Base-by-base conservation (phyloP, 176 grass and related monocot genomes). In the Bromus sterilis region DNA sequence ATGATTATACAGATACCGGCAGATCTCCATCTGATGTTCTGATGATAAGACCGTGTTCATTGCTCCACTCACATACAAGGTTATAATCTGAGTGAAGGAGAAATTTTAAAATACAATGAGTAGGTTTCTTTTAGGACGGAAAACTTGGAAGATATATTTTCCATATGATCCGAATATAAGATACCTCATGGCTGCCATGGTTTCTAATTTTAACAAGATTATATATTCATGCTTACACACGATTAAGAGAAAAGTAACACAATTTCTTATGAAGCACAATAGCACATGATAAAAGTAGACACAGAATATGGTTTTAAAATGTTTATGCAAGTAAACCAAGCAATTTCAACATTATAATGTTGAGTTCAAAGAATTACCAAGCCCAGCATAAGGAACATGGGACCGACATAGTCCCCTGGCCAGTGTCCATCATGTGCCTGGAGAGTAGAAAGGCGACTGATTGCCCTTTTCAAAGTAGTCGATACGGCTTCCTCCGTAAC, bases 341-440 rank as follows among this genome's bases (percentile, higher is more conserved):
- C 33, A 48, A 80, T 73, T 62, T 42, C 15, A 10, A 61, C 37
- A 69, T 69, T 15, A 23, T 10, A 71, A 9, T n/a, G 7, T 18
- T 51, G 12, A 36, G 55, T 39, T 20, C 5, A 28, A 81, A 39
- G n/a, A 86, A 73, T 58, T 92, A 97, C 94, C 91, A 97, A 78
- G 83, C 87, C 85, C 49, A 89, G 94, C 89, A 97, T 77, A 72
- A 90, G 87, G 81, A 94, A 94, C 94, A 97, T 89, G 40, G 94
- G 91, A 3, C 94, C 94, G 23, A 85, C 94, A 70, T 87, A 94
- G 83, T 94, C 94, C 59, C 94, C 89, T 48, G 91, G 77, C 94
- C 91, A 97, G 85, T 94, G 91, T 28, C 91, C 91, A 90, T 97
- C 91, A 64, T 94, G 85, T 76, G 91, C 80, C 85, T 97, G 91